Evolutionary conservation across 441 rosid species (phyloP), one percentile per base, ranked within the genome.

Genomic region (Aleurites moluccanus): DNA sequence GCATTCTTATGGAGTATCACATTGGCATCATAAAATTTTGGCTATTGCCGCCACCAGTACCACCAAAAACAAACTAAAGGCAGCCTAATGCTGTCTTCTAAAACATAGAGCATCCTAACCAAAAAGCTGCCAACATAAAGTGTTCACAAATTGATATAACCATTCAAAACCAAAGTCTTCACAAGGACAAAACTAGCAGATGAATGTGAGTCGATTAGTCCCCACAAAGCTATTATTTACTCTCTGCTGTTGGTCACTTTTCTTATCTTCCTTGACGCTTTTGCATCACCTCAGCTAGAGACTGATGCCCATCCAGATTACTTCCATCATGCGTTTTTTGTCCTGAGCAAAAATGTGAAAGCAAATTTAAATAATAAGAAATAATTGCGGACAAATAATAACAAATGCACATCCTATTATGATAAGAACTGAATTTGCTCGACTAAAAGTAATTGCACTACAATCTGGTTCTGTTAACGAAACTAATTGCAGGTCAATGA

Each of bases 241-340:
- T 60, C 69, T 75, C 60, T 45, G 0, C 23, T 21, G 33, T 1
- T 55, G n/a, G 1, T 53, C 52, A 59, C 33, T 56, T 64, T 20
- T 28, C 40, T 20, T 16, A 38, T 40, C 63, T 72, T 47, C 61
- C 73, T 67, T 72, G 72, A 67, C 18, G 21, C 47, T 63, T 72
- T 55, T 56, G 66, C 53, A 27, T 78, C 52, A 40, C 4, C 40
- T 67, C 69, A 20, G 77, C 73, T 21, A 67, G 33, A 61, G 61
- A 56, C 44, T 38, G 73, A 52, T 30, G 52, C 4, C 16, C 6
- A 28, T 27, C 23, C 71, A 15, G 25, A 25, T 20, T 57, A 52
- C 49, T 60, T 60, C 8, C 6, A 38, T 38, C 40, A 38, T 6
- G 40, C 9, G 9, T 67, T 59, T 45, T 62, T 53, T 67, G 67